Evolutionary conservation across 2,329 filamentous ascomycete genomes (phyloP).

Genomic region (Hymenotorrendiella dingleyae): DNA sequence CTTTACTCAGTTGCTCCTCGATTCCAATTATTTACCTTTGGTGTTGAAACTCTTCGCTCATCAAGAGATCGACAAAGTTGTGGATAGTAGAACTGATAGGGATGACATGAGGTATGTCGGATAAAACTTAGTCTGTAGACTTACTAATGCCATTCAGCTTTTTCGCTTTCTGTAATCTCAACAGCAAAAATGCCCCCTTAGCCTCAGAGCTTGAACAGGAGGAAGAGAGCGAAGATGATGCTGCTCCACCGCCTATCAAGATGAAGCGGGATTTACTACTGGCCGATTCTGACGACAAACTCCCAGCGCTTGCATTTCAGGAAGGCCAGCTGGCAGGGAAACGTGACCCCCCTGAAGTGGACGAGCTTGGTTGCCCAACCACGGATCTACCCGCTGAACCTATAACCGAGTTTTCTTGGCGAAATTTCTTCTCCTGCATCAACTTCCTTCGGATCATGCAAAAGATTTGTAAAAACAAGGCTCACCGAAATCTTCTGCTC

Average conservation of each 20-base stretch:
- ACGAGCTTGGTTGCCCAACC: slow-evolving; percentile 80
- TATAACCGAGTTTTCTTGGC: slow-evolving; percentile 85
- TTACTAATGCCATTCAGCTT: too few relatives aligned
- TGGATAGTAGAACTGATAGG: slow-evolving; percentile 79
- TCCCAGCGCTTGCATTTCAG: slow-evolving; percentile 28
- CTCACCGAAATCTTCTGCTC: slow-evolving; percentile 86
- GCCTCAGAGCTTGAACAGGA: slow-evolving; percentile 27
- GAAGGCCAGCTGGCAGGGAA: slow-evolving; percentile 24
- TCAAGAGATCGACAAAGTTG: slow-evolving; percentile 85
- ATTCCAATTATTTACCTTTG: slow-evolving; percentile 90
- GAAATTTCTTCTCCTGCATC: slow-evolving; percentile 92
- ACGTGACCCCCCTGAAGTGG: slow-evolving; percentile 52
- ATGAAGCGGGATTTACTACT: slow-evolving; percentile 40
- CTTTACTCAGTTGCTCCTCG: slow-evolving; percentile 83
- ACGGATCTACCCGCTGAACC: slow-evolving; percentile 64
- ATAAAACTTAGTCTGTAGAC: too few relatives aligned
- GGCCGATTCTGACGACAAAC: slow-evolving; percentile 37
- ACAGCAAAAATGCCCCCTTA: slow-evolving; percentile 44
- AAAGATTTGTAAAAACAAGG: slow-evolving; percentile 93
- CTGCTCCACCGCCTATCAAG: slow-evolving; percentile 77
- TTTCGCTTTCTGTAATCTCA: slow-evolving; percentile 79
- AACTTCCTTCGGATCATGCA: slow-evolving; percentile 96
- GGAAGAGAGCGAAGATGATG: slow-evolving; percentile 60
- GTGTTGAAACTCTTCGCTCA: slow-evolving; percentile 91
- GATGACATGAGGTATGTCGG: slow-evolving; percentile 70